A percentile compares a stretch with the other conserved stretches of the same genome.
These are phyloP conservation scores for Phytophthora parvispora DNA, from an alignment of 352 stramenopile species.

Conservation along the genomic window DNA sequence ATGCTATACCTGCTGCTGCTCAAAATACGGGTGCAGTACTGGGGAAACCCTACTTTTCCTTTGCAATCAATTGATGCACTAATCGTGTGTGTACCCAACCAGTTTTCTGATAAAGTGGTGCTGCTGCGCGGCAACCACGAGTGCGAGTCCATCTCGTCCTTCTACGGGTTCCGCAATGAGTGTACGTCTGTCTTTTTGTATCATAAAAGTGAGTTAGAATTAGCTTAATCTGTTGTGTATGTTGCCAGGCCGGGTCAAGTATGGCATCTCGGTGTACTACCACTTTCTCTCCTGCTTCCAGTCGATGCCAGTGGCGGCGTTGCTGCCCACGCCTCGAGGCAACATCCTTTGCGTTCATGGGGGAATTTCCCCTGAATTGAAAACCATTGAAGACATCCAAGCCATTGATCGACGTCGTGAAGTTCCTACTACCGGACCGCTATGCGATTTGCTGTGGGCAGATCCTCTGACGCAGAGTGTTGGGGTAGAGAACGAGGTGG, in stretches of 20 bases:
- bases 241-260: slow-evolving; percentile 67
- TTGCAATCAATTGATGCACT: neutral
- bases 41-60: neutral
- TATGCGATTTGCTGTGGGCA: slow-evolving; percentile 84
- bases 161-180: slow-evolving; percentile 88
- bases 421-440: slow-evolving; percentile 59
- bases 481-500: slow-evolving; percentile 7
- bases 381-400: slow-evolving; percentile 64
- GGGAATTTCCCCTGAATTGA: slow-evolving; percentile 69
- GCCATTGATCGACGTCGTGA: slow-evolving; percentile 72
- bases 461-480: slow-evolving; percentile 51
- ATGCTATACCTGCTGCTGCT: slow-evolving; percentile 84
- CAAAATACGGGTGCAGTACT: slow-evolving; percentile 66
- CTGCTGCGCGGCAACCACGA: slow-evolving; percentile 87
- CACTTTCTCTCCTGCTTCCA: slow-evolving; percentile 88
- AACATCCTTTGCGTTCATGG: slow-evolving; percentile 80
- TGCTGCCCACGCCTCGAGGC: slow-evolving; percentile 56
- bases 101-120: slow-evolving; percentile 72
- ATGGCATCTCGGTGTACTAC: slow-evolving; percentile 84
- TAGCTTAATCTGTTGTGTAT: neutral
- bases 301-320: slow-evolving; percentile 68
- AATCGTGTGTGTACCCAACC: slow-evolving; percentile 1
- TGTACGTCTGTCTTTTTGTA: slow-evolving; percentile 50
- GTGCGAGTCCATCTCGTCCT: slow-evolving; percentile 88
- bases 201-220: no score